Percentiles rank a stretch among this genome's conserved stretches.
Conservation (phyloP, 2,329 filamentous ascomycete species). For the Chaetothyriales sp. region DNA sequence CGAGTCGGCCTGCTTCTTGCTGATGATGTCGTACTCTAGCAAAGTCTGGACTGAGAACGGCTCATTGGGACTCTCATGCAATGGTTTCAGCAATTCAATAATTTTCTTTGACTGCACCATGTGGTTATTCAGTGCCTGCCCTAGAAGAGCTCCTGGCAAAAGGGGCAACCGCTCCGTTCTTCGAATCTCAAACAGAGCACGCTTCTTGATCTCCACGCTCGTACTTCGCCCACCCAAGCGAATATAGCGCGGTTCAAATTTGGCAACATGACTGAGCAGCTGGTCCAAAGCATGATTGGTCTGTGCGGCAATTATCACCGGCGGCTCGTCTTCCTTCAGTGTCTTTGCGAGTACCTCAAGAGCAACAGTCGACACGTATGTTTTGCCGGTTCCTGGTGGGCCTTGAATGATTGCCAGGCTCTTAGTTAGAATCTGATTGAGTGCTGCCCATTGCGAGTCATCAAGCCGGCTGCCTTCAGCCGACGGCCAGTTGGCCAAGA, state of each 20-base stretch:
- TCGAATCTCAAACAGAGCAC: constrained; percentile 51
- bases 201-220: constrained; percentile 47
- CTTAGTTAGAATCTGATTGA: constrained; percentile 55
- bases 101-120: constrained; percentile 30
- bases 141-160: constrained; percentile 28
- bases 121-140: constrained; percentile 28
- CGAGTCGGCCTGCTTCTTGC: constrained; percentile 46
- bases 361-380: constrained; percentile 60
- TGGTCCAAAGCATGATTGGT: constrained; percentile 88
- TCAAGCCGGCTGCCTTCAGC: constrained; percentile 42
- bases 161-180: constrained; percentile 19
- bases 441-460: constrained; percentile 52
- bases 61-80: constrained; percentile 24
- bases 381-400: constrained; percentile 68
- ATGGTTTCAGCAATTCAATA: constrained; percentile 27
- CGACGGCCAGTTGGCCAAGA: constrained; percentile 41
- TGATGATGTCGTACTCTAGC: constrained; percentile 42
- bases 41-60: constrained; percentile 43
- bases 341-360: constrained; percentile 52
- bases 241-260: constrained; percentile 48
- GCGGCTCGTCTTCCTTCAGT: constrained; percentile 40
- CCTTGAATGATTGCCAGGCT: constrained; percentile 67
- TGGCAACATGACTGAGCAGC: constrained; percentile 48
- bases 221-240: constrained; percentile 56
- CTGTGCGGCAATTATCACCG: constrained; percentile 67